phyloP scores from a whole-genome alignment of 495 filamentous ascomycete species.

The Margaritispora aquatica region DNA sequence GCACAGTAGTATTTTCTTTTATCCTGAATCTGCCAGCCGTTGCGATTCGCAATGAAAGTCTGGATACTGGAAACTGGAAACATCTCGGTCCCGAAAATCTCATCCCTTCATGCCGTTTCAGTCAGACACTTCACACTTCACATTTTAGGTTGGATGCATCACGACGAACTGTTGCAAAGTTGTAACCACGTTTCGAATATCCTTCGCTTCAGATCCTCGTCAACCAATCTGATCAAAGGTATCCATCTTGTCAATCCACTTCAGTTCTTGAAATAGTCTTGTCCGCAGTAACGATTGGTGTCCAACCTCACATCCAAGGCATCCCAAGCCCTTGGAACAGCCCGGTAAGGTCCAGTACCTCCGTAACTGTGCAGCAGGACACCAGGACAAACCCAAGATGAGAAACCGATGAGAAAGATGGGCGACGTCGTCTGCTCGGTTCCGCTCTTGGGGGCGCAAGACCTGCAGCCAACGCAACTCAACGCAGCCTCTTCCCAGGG shows the following conservation, averaged over 20 bases:
- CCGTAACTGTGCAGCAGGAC: too few relatives aligned
- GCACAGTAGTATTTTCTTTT: too few relatives aligned
- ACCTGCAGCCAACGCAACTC: too few relatives aligned
- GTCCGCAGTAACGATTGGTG: not conserved
- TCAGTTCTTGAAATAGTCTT: not conserved
- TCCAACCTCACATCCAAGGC: not conserved
- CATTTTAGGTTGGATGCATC: not conserved
- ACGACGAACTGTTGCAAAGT: not conserved
- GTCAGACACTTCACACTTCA: not conserved
- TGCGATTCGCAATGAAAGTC: too few relatives aligned
- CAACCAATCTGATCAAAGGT: not conserved
- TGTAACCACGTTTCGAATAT: not conserved
- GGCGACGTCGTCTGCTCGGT: not conserved
- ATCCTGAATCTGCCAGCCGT: too few relatives aligned
- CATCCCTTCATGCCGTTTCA: not conserved
- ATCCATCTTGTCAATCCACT: not conserved
- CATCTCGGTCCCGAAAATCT: too few relatives aligned
- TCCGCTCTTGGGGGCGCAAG: constrained; percentile 10
- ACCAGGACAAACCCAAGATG: too few relatives aligned
- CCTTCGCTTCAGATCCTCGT: not conserved
- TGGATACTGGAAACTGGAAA: too few relatives aligned
- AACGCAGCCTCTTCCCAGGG: too few relatives aligned
- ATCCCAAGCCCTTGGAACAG: not conserved
- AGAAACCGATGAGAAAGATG: too few relatives aligned
- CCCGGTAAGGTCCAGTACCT: not conserved